Evolutionary conservation across 805 yeast genomes (phyloP), one percentile per base, ranked within the genome.

Genomic region (Pichia deserticola): DNA sequence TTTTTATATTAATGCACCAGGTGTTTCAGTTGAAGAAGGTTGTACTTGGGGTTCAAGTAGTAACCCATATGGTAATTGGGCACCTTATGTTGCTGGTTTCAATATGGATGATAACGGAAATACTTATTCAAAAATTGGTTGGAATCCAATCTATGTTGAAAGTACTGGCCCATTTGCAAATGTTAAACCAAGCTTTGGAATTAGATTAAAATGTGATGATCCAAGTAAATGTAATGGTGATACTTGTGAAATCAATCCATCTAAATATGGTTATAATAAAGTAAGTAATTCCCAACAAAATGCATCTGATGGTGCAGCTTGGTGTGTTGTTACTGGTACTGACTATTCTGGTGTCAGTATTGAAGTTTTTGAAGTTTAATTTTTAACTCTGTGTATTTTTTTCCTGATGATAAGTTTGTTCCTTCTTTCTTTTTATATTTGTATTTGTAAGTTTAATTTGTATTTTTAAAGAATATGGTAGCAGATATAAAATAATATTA

Each of bases 31-130:
- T 30, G 73, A 71, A 9, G 92, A 88, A 40, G 95, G 84, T 36
- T 88, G 96, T 67, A 76, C 77, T 55, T 89, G 97, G 96, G 96
- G 96, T 5, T 67, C 84, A 15, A 73, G 74, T 33, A 67, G 72
- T 44, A 71, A 84, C 52, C 83, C 93, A 15, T 72, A 73, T 56
- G 97, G 97, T 51, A 89, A 89, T 76, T 89, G 96, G 96, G 70
- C 96, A 13, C 96, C 96, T 30, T 89, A 87, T 59, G 96, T 89
- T 55, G 95, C 93, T 13, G 97, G 97, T 55, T 88, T 90, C 53
- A 89, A 89, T 72, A 79, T 79, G 74, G 95, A 87, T 64, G 67
- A 65, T 53, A 68, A 61, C 51, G 84, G 87, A 34, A 77, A 78
- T 64, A 89, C 96, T 4, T 89, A 57, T 64, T 87, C 86, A 56